Evolutionary conservation across 1,284 basidiomycete species (phyloP), one percentile per base, ranked within the genome.

Genomic region (Xerocomus nothofagi): DNA sequence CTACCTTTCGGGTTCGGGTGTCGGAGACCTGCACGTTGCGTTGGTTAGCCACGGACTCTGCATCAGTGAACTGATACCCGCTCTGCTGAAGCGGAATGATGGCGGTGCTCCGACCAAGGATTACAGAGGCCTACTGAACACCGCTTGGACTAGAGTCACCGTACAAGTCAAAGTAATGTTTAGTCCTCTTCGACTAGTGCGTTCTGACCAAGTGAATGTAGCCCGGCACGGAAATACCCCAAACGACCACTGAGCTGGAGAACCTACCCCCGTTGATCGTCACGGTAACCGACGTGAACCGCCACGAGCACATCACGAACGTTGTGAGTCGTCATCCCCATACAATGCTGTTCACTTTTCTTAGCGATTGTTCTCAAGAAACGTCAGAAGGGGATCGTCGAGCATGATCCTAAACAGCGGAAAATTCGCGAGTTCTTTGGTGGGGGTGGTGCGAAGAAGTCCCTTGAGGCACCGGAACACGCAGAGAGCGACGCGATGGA

Each of bases 1-100:
- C 1, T 77, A 84, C 50, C 66, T 91, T 14, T 57, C 65, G 60
- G 60, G 66, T 15, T 67, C 71, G 17, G 72, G 70, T 18, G 61
- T 53, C 50, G 68, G 65, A 40, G 71, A 71, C 23, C 65, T 78
- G 7, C 81, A 89, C 57, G 67, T 93, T 31, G 86, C 84, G 2
- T 65, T 93, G 39, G 84, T 92, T 27, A 91, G 90, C 66, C 91
- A 93, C 65, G 90, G 91, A 0, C 67, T 91, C 34, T 86, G 84
- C 64, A 86, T 93, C 34, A 76, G 77, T 44, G 87, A 91, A 66
- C 66, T 86, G 18, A 63, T 87, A 11, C 69, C 73, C 20, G 76
- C 75, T 18, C 61, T 88, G 41, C 57, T 81, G 47, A 71, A 67
- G 54, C 72, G 66, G 55, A 71, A 75, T 51, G 64, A 67, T n/a